Conservation (phyloP, 2,329 filamentous ascomycete genomes). For the Sporothrix globosa region DNA sequence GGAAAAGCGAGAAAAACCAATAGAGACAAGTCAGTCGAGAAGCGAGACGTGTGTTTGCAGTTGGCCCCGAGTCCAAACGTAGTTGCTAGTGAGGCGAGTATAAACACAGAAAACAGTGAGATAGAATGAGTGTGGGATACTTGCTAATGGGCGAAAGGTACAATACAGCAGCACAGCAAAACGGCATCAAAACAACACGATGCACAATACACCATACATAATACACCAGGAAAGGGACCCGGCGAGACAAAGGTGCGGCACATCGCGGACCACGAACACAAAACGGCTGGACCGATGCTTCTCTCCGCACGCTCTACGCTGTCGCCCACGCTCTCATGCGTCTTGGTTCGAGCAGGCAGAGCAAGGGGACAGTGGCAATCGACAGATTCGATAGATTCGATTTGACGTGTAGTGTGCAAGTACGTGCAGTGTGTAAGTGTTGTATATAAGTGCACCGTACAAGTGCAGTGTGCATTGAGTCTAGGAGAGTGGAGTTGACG, state of each 20-base stretch:
- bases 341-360: conserved; percentile 13
- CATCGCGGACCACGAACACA: not conserved
- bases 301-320: not conserved
- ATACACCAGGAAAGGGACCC: too few species aligned
- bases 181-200: too few species aligned
- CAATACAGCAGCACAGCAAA: not conserved
- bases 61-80: not conserved
- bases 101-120: not conserved
- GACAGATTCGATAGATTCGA: too few species aligned
- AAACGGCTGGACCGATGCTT: conserved; percentile 6
- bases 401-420: too few species aligned
- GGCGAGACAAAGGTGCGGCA: not conserved
- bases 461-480: too few species aligned
- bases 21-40: not conserved
- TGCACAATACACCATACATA: too few species aligned
- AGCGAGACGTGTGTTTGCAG: not conserved
- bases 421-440: too few species aligned
- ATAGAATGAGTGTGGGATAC: too few species aligned
- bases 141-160: not conserved
- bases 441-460: too few species aligned
- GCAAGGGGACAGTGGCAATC: not conserved
- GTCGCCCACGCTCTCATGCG: not conserved
- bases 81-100: not conserved
- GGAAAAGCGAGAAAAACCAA: not conserved
- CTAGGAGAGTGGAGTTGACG: not conserved